These are phyloP conservation scores for Fallopia convolvulus DNA, from an alignment of 148 eudicot genomes.

Conservation along the genomic window DNA sequence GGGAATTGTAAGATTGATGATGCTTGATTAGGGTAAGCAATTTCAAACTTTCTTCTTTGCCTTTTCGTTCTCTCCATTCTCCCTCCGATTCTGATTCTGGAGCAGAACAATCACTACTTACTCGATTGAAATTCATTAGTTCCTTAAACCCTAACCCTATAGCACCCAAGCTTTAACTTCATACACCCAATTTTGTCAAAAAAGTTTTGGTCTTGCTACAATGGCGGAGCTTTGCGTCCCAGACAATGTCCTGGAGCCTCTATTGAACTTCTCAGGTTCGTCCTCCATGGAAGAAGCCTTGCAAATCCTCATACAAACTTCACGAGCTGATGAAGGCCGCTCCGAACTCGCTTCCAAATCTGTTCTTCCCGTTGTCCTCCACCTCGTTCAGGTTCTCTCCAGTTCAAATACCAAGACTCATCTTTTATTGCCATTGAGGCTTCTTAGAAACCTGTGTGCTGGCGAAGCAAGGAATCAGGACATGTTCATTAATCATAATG, in stretches of 20 bases:
- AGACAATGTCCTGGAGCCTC: slow-evolving; percentile 27
- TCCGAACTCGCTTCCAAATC: slow-evolving; percentile 45
- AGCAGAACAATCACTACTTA: no score
- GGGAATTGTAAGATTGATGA: no score
- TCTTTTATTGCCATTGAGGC: slow-evolving; percentile 49
- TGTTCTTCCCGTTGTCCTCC: slow-evolving; percentile 34
- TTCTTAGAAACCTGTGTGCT: slow-evolving; percentile 80
- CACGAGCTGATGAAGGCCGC: slow-evolving; percentile 49
- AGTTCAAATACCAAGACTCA: slow-evolving; percentile 26
- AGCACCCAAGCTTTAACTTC: background rate
- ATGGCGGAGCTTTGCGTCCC: slow-evolving; percentile 22
- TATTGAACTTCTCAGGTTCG: slow-evolving; percentile 35
- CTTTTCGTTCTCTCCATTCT: no score
- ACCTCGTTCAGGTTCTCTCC: slow-evolving; percentile 33
- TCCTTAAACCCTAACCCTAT: background rate
- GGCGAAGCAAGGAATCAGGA: slow-evolving; percentile 59
- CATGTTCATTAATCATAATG: slow-evolving; percentile 48
- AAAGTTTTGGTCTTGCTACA: slow-evolving; percentile 15
- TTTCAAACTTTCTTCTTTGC: no score
- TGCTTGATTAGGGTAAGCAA: no score
- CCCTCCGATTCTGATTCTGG: no score
- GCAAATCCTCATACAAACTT: slow-evolving; percentile 37
- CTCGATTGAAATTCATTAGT: no score
- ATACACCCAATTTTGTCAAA: background rate
- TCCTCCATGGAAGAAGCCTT: slow-evolving; percentile 38